Conservation (phyloP, 2,329 filamentous ascomycete genomes). For the Biscogniauxia marginata region DNA sequence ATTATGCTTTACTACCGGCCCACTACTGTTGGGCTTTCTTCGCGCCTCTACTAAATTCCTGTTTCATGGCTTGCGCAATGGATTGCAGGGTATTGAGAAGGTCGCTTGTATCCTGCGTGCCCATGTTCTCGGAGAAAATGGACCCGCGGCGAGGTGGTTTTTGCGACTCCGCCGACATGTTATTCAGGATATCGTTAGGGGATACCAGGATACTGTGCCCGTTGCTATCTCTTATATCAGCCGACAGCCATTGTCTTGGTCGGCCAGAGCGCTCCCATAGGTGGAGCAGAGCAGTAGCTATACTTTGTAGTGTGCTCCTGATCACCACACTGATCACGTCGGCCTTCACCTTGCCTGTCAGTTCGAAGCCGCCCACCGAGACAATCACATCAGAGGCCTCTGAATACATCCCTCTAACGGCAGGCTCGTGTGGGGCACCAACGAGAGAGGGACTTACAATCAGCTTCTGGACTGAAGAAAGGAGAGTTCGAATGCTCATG, state of each 20-base stretch:
- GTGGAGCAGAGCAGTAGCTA: conserved; percentile 1
- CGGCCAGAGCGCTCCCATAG: conserved; percentile 3
- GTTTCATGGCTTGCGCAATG: neutral
- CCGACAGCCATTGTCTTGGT: neutral
- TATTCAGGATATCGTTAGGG: no score
- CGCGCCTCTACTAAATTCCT: neutral
- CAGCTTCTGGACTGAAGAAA: conserved; percentile 7
- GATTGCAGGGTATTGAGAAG: neutral
- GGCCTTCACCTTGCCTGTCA: conserved; percentile 6
- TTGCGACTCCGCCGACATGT: no score
- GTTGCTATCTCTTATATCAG: neutral
- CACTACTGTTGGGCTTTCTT: no score
- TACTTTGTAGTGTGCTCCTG: conserved; percentile 1
- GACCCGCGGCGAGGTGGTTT: neutral
- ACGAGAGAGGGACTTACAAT: neutral
- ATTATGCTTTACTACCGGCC: no score
- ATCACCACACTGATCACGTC: conserved; percentile 5
- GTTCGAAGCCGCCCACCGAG: conserved; percentile 9
- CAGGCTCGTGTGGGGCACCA: neutral
- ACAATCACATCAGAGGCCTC: conserved; percentile 1
- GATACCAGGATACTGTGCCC: no score
- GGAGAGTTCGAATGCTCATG: conserved; percentile 17
- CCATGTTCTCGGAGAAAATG: neutral
- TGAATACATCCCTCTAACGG: no score
- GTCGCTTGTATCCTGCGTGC: neutral